phyloP scores from a whole-genome alignment of 768 basidiomycete genomes.

The Termitomyces sp. region DNA sequence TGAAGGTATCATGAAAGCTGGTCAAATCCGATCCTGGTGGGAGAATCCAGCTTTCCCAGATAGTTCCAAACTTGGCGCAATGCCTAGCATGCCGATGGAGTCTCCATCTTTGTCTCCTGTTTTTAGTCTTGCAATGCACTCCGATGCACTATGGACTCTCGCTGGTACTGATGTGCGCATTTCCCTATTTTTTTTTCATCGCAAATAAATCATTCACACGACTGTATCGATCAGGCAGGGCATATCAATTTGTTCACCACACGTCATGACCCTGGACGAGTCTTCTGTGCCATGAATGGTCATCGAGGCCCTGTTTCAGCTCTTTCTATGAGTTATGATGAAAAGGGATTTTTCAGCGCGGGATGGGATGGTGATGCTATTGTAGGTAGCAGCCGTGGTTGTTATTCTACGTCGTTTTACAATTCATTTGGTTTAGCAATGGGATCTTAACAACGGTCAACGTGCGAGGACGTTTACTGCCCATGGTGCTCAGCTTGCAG shows the following conservation, averaged over 20 bases:
- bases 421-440: constrained; percentile 57
- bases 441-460: constrained; percentile 94
- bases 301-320: constrained; percentile 83
- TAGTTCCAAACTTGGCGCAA: constrained; percentile 19
- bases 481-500: constrained; percentile 81
- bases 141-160: constrained; percentile 89
- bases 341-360: constrained; percentile 84
- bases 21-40: constrained; percentile 88
- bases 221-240: constrained; percentile 53
- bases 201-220: constrained; percentile 1
- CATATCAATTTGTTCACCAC: constrained; percentile 90
- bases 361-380: constrained; percentile 91
- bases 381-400: constrained; percentile 38
- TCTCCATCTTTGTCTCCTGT: constrained; percentile 63
- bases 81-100: constrained; percentile 29
- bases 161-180: constrained; percentile 76
- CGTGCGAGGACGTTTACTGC: constrained; percentile 68
- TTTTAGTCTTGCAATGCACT: constrained; percentile 87
- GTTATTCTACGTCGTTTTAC: constrained; percentile 5
- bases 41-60: constrained; percentile 53
- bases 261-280: constrained; percentile 84
- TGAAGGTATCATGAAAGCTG: constrained; percentile 87
- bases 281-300: constrained; percentile 65
- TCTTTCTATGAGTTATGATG: constrained; percentile 74
- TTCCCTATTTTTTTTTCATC: constrained; percentile 2